Base-by-base conservation (phyloP, 805 yeast species). In the Lachancea thermotolerans region DNA sequence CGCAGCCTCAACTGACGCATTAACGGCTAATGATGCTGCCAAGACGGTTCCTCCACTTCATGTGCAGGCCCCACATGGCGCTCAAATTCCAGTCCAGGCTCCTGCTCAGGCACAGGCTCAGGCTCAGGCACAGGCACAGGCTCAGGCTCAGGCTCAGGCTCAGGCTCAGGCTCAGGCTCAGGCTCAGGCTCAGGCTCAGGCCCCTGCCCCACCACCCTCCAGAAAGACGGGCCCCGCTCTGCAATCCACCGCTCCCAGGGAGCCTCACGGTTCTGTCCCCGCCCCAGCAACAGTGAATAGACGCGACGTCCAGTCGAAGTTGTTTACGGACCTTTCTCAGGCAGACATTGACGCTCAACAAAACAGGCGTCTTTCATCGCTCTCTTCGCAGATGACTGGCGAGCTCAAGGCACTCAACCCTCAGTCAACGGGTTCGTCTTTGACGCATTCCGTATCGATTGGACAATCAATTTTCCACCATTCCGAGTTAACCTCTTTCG, bases 121-220 rank as follows among this genome's bases (percentile, higher is more conserved):
- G 4, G 73, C 74, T 4, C 77, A 79, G 31, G 82, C 82, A 14
- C 82, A 21, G 7, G 25, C 25, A 4, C 25, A 21, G 25, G 25
- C 25, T 21, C 25, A 39, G 2, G 41, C 41, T 6, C 82, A 82
- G 5, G 73, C 74, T 4, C 77, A 82, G 14, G 81, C 81, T 35
- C 67, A 81, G 1, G 15, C 34, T n/a, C 34, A 31, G 15, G 34
- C 15, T 31, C 34, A 31, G 15, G 34, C 34, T 21, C 25, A 21
- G 25, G 25, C 25, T 21, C 25, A 21, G 25, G 25, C 37, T 25
- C 44, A 39, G 30, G 42, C 33, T 29, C 45, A 39, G 9, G 41
- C 41, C 2, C 82, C 82, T 5, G 73, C 74, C 3, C 77, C 79
- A 32, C 83, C 82, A 15, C 82, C 81, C 33, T 67, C 81, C 1